These are phyloP conservation scores for Lentinus tigrinus DNA, from an alignment of 768 basidiomycete genomes.

Conservation along the genomic window DNA sequence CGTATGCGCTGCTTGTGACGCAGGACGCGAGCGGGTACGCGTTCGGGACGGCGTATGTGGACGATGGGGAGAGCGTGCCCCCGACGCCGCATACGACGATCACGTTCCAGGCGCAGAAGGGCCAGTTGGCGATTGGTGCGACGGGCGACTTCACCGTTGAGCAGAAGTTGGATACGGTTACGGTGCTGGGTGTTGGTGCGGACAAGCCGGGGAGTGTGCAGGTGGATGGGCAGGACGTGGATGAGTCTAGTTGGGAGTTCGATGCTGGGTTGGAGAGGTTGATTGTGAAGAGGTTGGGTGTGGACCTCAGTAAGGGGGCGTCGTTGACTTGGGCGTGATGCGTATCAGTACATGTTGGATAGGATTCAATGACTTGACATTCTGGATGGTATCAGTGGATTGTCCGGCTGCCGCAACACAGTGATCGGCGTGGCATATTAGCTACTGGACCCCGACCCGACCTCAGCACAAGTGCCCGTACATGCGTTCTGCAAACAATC, in stretches of 20 bases:
- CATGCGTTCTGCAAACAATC: too few relatives aligned
- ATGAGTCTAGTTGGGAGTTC: slow-evolving; percentile 29
- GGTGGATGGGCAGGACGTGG: slow-evolving; percentile 21
- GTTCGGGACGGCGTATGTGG: slow-evolving; percentile 53
- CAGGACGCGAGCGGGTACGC: slow-evolving; percentile 50
- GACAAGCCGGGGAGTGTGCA: slow-evolving; percentile 20
- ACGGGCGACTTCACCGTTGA: slow-evolving; percentile 28
- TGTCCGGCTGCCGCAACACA: too few relatives aligned
- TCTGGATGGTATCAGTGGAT: too few relatives aligned
- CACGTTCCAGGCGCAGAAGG: slow-evolving; percentile 25
- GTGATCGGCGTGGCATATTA: too few relatives aligned
- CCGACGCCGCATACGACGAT: slow-evolving; percentile 30
- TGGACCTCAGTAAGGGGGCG: slow-evolving; percentile 42
- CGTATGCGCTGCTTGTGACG: slow-evolving; percentile 65
- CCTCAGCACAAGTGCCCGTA: too few relatives aligned
- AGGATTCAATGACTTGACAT: too few relatives aligned
- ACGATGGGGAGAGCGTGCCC: slow-evolving; percentile 58
- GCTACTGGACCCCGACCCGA: too few relatives aligned
- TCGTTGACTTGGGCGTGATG: slow-evolving; percentile 36
- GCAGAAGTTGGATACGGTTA: slow-evolving; percentile 33
- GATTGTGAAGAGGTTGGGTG: slow-evolving; percentile 29
- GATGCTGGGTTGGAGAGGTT: slow-evolving; percentile 38
- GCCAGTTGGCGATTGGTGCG: slow-evolving; percentile 29
- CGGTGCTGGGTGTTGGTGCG: slow-evolving; percentile 30
- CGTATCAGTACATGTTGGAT: too few relatives aligned